phyloP scores from a whole-genome alignment of 75 land plant genomes.

The Ceratopteris richardii region DNA sequence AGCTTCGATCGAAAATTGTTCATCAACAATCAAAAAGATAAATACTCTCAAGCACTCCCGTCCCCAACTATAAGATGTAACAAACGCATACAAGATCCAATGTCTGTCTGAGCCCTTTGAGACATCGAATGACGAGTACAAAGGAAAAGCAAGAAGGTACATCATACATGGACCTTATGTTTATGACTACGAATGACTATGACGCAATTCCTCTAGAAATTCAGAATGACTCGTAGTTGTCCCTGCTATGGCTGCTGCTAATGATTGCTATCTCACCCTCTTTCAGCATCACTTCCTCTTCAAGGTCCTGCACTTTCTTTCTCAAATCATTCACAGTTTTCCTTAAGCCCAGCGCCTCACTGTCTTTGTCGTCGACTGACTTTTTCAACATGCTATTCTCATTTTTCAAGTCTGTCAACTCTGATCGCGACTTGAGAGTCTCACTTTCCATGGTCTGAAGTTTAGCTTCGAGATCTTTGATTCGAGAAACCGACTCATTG shows the following conservation, averaged over 20 bases:
- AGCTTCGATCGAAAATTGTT: no score
- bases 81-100: no score
- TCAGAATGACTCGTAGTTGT: background rate
- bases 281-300: conserved; percentile 26
- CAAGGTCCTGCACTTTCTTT: conserved; percentile 15
- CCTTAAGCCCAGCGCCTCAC: conserved; percentile 2
- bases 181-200: no score
- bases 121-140: no score
- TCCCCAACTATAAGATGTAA: no score
- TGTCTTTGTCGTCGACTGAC: background rate
- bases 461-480: conserved; percentile 17
- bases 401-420: conserved; percentile 8
- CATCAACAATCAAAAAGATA: no score
- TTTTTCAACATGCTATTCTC: background rate
- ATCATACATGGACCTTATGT: no score
- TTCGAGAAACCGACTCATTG: conserved; percentile 1
- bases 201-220: no score
- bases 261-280: conserved; percentile 29
- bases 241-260: conserved; percentile 6
- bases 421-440: background rate
- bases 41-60: no score
- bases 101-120: no score
- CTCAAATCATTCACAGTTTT: conserved; percentile 9
- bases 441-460: conserved; percentile 7
- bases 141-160: no score